Conservation (phyloP, 2,329 filamentous ascomycete genomes). For the Colletotrichum noveboracense region DNA sequence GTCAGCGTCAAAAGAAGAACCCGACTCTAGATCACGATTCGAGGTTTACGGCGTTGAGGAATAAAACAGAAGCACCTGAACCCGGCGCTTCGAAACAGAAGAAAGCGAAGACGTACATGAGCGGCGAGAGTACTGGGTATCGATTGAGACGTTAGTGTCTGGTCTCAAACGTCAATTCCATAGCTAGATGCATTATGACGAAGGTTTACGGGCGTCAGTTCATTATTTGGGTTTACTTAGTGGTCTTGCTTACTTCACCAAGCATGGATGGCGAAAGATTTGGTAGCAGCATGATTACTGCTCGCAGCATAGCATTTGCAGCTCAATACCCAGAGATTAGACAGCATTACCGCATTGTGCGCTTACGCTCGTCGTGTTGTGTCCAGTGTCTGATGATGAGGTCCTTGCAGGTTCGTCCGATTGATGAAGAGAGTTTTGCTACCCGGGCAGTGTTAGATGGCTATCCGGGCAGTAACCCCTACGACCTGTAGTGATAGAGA, state of each 20-base stretch:
- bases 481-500: too few species aligned
- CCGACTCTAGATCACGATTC: not conserved
- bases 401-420: not conserved
- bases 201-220: not conserved
- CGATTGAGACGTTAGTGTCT: not conserved
- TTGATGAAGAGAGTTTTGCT: not conserved
- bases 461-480: too few species aligned
- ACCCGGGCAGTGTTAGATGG: too few species aligned
- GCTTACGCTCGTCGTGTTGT: not conserved
- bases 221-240: not conserved
- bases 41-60: not conserved
- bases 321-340: not conserved
- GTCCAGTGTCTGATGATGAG: not conserved
- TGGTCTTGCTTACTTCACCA: not conserved
- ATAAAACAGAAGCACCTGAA: not conserved
- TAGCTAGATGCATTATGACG: not conserved
- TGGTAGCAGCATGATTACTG: not conserved
- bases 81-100: not conserved
- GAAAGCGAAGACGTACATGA: not conserved
- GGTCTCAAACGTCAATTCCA: not conserved
- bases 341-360: not conserved
- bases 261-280: not conserved
- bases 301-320: not conserved
- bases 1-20: not conserved
- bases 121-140: not conserved